Percentiles rank a stretch among this genome's conserved stretches.
Conservation (phyloP, 148 eudicot species). For the Linanthus parryae region DNA sequence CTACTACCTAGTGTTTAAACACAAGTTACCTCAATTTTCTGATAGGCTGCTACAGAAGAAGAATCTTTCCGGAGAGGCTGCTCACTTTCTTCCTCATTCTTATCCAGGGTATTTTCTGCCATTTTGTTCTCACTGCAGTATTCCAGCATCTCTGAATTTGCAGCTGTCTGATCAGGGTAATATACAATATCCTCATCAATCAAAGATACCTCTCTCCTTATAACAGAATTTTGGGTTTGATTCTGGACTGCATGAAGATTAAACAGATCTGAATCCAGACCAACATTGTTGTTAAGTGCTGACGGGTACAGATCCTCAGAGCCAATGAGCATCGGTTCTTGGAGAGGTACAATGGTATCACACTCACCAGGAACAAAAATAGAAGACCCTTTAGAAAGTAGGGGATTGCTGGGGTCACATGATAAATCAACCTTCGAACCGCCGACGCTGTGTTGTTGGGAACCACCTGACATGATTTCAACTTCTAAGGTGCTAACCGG, state of each 20-base stretch:
- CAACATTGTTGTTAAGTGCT: slow-evolving; percentile 16
- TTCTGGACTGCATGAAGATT: slow-evolving; percentile 17
- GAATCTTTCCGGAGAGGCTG: slow-evolving; percentile 26
- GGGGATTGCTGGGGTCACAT: slow-evolving; percentile 32
- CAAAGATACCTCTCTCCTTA: slow-evolving; percentile 33
- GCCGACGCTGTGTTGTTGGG: slow-evolving; percentile 19
- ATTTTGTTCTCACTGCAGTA: slow-evolving; percentile 16
- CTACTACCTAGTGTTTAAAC: slow-evolving; percentile 26
- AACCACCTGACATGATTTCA: slow-evolving; percentile 19
- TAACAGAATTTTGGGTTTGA: slow-evolving; percentile 15
- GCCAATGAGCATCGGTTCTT: slow-evolving; percentile 16
- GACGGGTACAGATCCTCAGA: slow-evolving; percentile 21
- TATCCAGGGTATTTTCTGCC: slow-evolving; percentile 11
- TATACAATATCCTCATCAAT: slow-evolving; percentile 29
- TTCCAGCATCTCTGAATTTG: slow-evolving; percentile 20
- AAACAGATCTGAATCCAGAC: slow-evolving; percentile 6
- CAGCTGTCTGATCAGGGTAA: slow-evolving; percentile 21
- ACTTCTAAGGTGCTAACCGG: slow-evolving; percentile 19
- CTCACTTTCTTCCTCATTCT: slow-evolving; percentile 21
- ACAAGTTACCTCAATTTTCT: slow-evolving; percentile 18
- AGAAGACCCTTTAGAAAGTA: slow-evolving; percentile 11
- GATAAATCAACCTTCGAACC: slow-evolving; percentile 31
- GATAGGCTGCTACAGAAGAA: slow-evolving; percentile 20
- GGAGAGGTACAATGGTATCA: not conserved
- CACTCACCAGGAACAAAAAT: not conserved